Evolutionary conservation across 306 rosid species (phyloP).

Genomic region (Citrullus colocynthis): DNA sequence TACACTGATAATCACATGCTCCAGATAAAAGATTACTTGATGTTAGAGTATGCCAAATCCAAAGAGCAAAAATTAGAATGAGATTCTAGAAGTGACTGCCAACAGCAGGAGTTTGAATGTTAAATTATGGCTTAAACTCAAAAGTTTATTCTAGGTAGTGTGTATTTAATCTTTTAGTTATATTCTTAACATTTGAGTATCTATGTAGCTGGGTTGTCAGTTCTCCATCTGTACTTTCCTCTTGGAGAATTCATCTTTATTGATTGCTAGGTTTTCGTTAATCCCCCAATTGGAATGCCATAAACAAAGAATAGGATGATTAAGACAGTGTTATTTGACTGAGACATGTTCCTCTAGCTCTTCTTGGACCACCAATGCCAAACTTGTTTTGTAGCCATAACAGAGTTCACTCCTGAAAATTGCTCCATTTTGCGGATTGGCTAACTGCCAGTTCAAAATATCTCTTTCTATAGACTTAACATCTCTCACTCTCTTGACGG

Average conservation of each 20-base stretch:
- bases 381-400: constrained; percentile 35
- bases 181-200: background rate
- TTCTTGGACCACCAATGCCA: constrained; percentile 67
- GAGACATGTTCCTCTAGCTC: constrained; percentile 80
- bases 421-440: constrained; percentile 32
- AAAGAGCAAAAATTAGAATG: no score
- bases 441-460: constrained; percentile 26
- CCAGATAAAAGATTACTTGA: no score
- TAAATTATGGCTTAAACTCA: background rate
- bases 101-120: background rate
- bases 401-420: constrained; percentile 42
- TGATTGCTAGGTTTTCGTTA: constrained; percentile 47
- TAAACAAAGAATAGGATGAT: constrained; percentile 49
- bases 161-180: background rate
- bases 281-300: constrained; percentile 47
- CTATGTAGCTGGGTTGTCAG: constrained; percentile 33
- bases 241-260: constrained; percentile 54
- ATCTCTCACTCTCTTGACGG: constrained; percentile 36
- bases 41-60: no score
- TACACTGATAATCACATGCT: no score
- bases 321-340: constrained; percentile 51
- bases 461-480: constrained; percentile 42
- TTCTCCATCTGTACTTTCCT: constrained; percentile 52
- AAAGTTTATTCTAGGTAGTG: background rate
- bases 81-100: background rate